These are phyloP conservation scores for Trichosporon faecale DNA, from an alignment of 1,284 basidiomycete species.

Conservation along the genomic window DNA sequence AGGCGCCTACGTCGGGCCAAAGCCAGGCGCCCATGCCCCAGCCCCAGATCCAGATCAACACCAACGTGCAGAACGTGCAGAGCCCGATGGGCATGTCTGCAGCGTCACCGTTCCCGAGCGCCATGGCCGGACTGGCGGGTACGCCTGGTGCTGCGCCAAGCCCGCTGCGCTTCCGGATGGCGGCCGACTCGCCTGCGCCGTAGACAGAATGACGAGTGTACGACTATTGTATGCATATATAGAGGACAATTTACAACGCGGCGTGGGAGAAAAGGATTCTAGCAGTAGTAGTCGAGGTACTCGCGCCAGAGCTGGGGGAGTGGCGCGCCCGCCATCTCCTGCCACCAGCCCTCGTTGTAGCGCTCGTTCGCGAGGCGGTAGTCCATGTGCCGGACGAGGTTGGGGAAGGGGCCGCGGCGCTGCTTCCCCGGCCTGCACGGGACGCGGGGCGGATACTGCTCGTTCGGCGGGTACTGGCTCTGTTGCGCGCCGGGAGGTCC, in stretches of 20 bases:
- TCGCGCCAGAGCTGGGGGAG: slow-evolving; percentile 33
- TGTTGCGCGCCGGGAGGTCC: background rate
- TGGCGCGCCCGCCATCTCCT: slow-evolving; percentile 32
- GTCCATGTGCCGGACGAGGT: slow-evolving; percentile 33
- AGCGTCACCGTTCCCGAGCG: background rate
- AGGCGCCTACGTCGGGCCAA: background rate
- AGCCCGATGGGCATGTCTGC: background rate
- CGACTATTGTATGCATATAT: slow-evolving; percentile 9
- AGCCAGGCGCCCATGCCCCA: background rate
- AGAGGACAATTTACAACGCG: background rate
- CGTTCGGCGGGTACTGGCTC: slow-evolving; percentile 9
- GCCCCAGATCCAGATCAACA: slow-evolving; percentile 1
- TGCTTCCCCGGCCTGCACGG: background rate
- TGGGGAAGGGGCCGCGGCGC: slow-evolving; percentile 33
- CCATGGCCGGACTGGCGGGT: background rate
- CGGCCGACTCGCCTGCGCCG: background rate
- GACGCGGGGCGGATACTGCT: slow-evolving; percentile 8
- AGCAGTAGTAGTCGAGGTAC: slow-evolving; percentile 35
- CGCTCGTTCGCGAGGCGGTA: slow-evolving; percentile 28
- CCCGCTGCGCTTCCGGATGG: slow-evolving; percentile 1
- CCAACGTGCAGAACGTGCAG: background rate
- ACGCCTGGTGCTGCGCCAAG: background rate
- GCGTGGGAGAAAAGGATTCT: background rate
- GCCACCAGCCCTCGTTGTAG: slow-evolving; percentile 36
- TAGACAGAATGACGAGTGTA: background rate